Percentiles rank a stretch among this genome's conserved stretches.
Conservation (phyloP, 2,329 filamentous ascomycete genomes). For the Neopestalotiopsis rosae region DNA sequence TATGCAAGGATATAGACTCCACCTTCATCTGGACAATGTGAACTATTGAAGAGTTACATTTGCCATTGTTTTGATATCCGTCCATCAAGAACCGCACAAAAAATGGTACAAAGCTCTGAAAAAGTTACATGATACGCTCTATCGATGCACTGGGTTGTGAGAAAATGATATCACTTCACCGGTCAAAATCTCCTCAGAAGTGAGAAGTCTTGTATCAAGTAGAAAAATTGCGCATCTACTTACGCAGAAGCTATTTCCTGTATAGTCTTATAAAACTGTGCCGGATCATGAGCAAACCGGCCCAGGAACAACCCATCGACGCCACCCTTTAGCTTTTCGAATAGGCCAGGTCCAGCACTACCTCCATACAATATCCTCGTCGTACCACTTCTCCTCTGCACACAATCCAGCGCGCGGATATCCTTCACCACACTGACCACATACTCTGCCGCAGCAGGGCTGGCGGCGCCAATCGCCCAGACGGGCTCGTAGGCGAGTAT, state of each 20-base stretch:
- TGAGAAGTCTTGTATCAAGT: too few species aligned
- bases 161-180: too few species aligned
- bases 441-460: conserved; percentile 75
- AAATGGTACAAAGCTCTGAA: too few species aligned
- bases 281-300: conserved; percentile 79
- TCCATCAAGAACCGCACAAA: too few species aligned
- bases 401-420: conserved; percentile 59
- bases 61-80: too few species aligned
- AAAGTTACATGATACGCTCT: too few species aligned
- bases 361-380: conserved; percentile 82
- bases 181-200: too few species aligned
- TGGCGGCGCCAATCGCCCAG: conserved; percentile 81
- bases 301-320: conserved; percentile 85
- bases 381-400: conserved; percentile 55
- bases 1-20: too few species aligned
- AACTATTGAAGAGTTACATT: too few species aligned
- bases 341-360: conserved; percentile 81
- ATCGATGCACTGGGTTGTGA: too few species aligned
- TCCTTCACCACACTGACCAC: conserved; percentile 73
- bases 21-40: too few species aligned
- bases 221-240: too few species aligned
- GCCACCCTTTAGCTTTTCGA: conserved; percentile 67
- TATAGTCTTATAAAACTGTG: conserved; percentile 74
- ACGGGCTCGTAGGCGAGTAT: conserved; percentile 87
- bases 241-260: conserved; percentile 65